A percentile compares a stretch with the other conserved stretches of the same genome.
These are phyloP conservation scores for Wickerhamomyces sydowiorum DNA, from an alignment of 805 yeast genomes.

Conservation along the genomic window DNA sequence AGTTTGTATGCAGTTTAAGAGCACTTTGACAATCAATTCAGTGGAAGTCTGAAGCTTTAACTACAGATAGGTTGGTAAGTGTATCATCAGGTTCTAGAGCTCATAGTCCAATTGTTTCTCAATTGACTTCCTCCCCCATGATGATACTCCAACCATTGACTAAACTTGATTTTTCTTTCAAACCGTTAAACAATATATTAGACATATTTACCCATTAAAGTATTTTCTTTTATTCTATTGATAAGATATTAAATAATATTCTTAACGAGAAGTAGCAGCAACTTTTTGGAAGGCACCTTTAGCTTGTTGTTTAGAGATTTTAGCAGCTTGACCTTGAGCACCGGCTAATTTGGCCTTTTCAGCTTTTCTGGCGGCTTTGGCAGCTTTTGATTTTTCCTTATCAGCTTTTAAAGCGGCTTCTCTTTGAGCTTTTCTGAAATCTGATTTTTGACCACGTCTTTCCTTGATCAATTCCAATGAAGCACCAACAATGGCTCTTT, in stretches of 20 bases:
- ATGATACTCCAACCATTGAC: not conserved
- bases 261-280: conserved; percentile 93
- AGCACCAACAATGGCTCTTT: conserved; percentile 99
- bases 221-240: not conserved
- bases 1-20: no score
- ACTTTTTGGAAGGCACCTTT: conserved; percentile 98
- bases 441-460: conserved; percentile 94
- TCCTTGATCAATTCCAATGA: conserved; percentile 97
- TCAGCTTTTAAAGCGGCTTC: conserved; percentile 79
- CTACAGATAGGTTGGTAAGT: no score
- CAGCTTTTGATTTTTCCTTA: conserved; percentile 86
- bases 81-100: no score
- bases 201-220: not conserved
- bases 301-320: conserved; percentile 91
- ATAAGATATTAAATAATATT: conserved; percentile 2
- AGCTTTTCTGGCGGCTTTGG: conserved; percentile 93
- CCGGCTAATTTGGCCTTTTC: conserved; percentile 81
- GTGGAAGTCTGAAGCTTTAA: no score
- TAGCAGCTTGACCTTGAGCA: conserved; percentile 67
- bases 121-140: no score
- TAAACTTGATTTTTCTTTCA: not conserved
- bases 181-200: not conserved
- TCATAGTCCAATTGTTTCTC: no score
- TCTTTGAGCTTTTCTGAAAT: conserved; percentile 97
- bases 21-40: no score